Evolutionary conservation across 1,139 yeast genomes (phyloP).

Genomic region (Eremothecium sinecaudum): DNA sequence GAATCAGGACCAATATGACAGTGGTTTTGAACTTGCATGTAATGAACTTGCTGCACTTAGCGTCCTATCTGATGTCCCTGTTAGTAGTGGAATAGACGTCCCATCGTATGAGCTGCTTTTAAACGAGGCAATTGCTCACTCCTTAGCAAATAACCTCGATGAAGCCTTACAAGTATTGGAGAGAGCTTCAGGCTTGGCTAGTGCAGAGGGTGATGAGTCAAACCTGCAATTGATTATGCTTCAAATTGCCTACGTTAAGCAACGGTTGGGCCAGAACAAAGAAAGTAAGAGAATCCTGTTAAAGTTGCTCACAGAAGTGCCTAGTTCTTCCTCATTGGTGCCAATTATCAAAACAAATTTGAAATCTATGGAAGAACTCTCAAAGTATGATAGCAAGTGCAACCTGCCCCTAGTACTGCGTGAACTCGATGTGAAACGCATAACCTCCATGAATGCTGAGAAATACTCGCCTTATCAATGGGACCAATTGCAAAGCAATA

Average conservation of each 20-base stretch:
- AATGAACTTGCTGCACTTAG: constrained; percentile 28
- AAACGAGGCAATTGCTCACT: constrained; percentile 53
- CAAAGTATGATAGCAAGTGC: constrained; percentile 21
- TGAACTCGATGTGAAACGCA: constrained; percentile 27
- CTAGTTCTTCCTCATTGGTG: constrained; percentile 21
- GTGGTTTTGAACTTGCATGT: constrained; percentile 46
- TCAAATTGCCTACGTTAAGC: constrained; percentile 61
- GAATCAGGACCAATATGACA: constrained; percentile 25
- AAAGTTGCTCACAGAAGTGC: constrained; percentile 21
- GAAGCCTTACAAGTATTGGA: constrained; percentile 42
- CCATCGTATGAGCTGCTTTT: constrained; percentile 50
- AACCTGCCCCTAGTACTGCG: constrained; percentile 25
- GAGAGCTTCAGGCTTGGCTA: constrained; percentile 38
- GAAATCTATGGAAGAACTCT: constrained; percentile 21
- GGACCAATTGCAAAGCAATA: constrained; percentile 17
- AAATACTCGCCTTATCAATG: constrained; percentile 24
- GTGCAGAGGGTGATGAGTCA: constrained; percentile 25
- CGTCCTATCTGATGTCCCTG: constrained; percentile 9
- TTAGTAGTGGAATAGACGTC: constrained; percentile 23
- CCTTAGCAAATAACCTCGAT: constrained; percentile 32
- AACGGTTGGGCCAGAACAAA: constrained; percentile 37
- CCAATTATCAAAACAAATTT: constrained; percentile 28
- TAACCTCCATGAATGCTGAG: constrained; percentile 17
- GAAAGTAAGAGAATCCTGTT: constrained; percentile 39
- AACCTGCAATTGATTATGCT: constrained; percentile 38